Base-by-base conservation (phyloP, 2,329 filamentous ascomycete genomes). In the Macrophomina tecta region DNA sequence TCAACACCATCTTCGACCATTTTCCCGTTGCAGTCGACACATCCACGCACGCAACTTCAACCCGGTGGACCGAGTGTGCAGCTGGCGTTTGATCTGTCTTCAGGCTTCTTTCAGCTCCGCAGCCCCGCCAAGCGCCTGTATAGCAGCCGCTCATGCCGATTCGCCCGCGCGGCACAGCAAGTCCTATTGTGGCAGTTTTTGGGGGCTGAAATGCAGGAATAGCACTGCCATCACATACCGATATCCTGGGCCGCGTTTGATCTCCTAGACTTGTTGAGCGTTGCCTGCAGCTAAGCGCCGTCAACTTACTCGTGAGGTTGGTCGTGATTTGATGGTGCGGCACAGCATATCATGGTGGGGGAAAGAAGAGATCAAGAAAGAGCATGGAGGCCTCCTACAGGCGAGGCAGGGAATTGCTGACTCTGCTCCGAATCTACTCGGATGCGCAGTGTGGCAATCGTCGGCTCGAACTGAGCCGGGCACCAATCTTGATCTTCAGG, bases 101-200 rank as follows among this genome's bases (percentile, higher is more conserved):
- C 30, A 11, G 42, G 16, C 2, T 14, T 16, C 42, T 23, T 42
- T 49, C 58, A 62, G 58, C 58, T 62, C 28, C 40, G 2, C 40
- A 18, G 3, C 32, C 14, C 28, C 30, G 42, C 42, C 28, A 62
- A 62, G 45, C 58, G 58, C 58, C 42, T 14, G 11, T 18, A 48
- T 23, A 14, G 40, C 3, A 18, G 12, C 8, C 18, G 5, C 9
- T 5, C 8, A 5, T 18, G 8, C n/a, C 36, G 5, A 61, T 61
- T 49, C 40, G 58, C 45, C 32, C 16, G n/a, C 34, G 58, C 58
- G 58, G 58, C 58, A 49, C 58, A 62, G 58, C 58, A 60, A 46
- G 56, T 38, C 56, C 53, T 18, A 42, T 34, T 14, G 11, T 12
- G 55, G 42, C 18, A 58, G n/a, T 45, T 12, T n/a, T 46, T 46